Conservation (phyloP, 306 rosid genomes). For the Lathyrus oleraceus region DNA sequence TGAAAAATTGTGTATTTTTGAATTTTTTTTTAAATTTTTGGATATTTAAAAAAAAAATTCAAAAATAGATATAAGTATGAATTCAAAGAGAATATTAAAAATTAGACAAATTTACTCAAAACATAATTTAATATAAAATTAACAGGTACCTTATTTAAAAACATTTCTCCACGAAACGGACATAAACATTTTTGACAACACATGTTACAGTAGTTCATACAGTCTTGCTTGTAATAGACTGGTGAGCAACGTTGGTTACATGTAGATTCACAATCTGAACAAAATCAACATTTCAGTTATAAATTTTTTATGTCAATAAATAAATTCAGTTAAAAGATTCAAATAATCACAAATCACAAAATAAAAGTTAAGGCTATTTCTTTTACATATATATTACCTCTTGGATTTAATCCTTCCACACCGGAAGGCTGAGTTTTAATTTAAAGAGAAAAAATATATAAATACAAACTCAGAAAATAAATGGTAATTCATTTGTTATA, state of each 20-base stretch:
- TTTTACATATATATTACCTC: neutral
- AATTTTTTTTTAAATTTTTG: too few species aligned
- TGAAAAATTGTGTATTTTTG: too few species aligned
- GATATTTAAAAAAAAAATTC: too few species aligned
- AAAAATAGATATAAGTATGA: neutral
- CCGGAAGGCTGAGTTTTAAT: neutral
- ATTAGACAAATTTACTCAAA: too few species aligned
- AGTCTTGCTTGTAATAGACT: neutral
- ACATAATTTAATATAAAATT: too few species aligned
- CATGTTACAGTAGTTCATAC: neutral
- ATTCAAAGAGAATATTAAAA: neutral
- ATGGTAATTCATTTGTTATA: too few species aligned
- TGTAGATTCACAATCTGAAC: neutral
- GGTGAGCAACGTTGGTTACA: slow-evolving; percentile 1
- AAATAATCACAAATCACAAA: too few species aligned
- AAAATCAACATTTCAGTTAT: neutral
- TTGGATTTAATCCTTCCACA: neutral
- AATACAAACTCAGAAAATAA: neutral
- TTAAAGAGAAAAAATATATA: neutral
- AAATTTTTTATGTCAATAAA: too few species aligned
- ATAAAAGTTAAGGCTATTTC: neutral
- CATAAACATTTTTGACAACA: slow-evolving; percentile 12
- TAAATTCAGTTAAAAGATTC: too few species aligned
- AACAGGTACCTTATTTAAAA: neutral
- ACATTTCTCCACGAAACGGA: neutral